Evolutionary conservation across 1,139 yeast genomes (phyloP), one percentile per base, ranked within the genome.

Genomic region (Suhomyces terraborum): DNA sequence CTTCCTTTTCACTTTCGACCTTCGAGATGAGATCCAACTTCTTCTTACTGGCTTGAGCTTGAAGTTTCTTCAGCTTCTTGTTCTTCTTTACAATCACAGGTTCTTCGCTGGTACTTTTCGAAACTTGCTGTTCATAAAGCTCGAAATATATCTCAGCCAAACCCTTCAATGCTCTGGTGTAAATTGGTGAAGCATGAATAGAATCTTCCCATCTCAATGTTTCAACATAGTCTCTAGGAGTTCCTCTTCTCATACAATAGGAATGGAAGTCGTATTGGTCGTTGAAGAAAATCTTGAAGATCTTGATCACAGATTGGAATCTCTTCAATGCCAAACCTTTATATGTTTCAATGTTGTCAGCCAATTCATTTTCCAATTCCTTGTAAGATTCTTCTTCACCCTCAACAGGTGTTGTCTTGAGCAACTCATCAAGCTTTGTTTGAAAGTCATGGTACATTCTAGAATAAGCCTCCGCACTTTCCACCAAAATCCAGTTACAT

Each of bases 261-360:
- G 86, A 83, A 62, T 93, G 98, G 82, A 93, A 93, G 60, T 93
- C 99, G 53, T 85, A 78, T 65, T 93, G 97, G 58, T 94, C 98
- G 47, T 79, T 80, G 58, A 71, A 78, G 64, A 83, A 88, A 43
- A 80, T 86, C 37, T 79, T 75, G 63, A 82, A 88, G 22, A 85
- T 77, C 46, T 81, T 80, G 39, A 81, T 69, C 24, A 89, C 75
- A 1, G 89, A 82, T 28, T 69, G 64, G 58, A 77, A 88, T 55
- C 98, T 77, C 63, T 94, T 94, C 50, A 89, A 66, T 0, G 97
- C 82, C 51, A 93, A 67, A 0, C 95, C 96, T 45, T 75, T 69
- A 53, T 71, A 75, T 37, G 72, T 69, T 16, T 68, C 70, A 17
- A 66, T 59, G 36, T 67, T 64, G 29, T 69, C 73, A 14, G 33